Conservation (phyloP, 345 rosid species). For the Rhizophora apiculata region DNA sequence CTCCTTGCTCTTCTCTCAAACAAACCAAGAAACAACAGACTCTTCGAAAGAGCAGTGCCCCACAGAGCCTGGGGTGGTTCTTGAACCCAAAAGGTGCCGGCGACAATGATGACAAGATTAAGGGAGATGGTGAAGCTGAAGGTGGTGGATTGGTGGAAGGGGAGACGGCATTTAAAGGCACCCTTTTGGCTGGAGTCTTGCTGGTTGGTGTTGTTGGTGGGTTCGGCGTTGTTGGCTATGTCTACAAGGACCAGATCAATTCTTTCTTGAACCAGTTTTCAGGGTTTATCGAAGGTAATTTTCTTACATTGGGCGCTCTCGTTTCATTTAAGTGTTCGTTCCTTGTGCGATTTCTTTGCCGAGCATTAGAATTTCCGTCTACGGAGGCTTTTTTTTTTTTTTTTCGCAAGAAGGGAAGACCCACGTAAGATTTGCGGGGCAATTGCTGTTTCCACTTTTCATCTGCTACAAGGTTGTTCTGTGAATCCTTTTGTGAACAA, state of each 20-base stretch:
- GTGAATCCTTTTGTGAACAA: neutral
- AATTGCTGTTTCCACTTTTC: neutral
- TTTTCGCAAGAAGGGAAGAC: neutral
- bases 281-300: constrained; percentile 72
- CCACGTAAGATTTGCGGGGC: neutral
- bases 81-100: constrained; percentile 52
- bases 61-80: constrained; percentile 68
- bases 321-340: neutral
- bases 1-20: constrained; percentile 69
- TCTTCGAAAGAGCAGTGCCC: constrained; percentile 50
- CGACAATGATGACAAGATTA: constrained; percentile 25
- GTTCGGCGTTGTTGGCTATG: constrained; percentile 63
- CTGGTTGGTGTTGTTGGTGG: constrained; percentile 89
- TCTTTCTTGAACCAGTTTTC: constrained; percentile 77
- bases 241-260: constrained; percentile 79
- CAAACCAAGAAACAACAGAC: constrained; percentile 65
- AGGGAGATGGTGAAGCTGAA: constrained; percentile 16
- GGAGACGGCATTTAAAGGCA: constrained; percentile 68
- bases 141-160: constrained; percentile 37
- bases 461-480: neutral
- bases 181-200: constrained; percentile 77
- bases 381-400: no score
- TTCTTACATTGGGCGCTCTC: neutral
- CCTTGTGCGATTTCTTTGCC: neutral
- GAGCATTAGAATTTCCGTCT: neutral